Percentiles rank a stretch among this genome's conserved stretches.
Conservation (phyloP, 352 stramenopile genomes). For the Phytophthora cactorum region DNA sequence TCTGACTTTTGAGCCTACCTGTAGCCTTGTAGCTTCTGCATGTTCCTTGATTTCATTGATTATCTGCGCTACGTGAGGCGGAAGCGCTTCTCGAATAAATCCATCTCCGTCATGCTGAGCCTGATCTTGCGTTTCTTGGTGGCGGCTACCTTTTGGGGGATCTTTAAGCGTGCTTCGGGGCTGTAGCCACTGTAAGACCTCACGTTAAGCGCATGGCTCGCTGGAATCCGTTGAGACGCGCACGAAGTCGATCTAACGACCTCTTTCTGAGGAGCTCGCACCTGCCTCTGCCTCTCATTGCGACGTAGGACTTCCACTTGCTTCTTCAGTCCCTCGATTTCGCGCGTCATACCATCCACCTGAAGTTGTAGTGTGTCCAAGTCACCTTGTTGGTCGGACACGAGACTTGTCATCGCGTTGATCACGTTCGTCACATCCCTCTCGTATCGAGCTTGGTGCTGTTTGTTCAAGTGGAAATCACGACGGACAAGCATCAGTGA, state of each 20-base stretch:
- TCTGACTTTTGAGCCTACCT: slow-evolving; percentile 16
- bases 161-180: neutral
- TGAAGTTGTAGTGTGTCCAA: slow-evolving; percentile 26
- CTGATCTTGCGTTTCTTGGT: slow-evolving; percentile 22
- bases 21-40: slow-evolving; percentile 25
- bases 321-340: slow-evolving; percentile 29
- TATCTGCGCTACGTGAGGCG: slow-evolving; percentile 23
- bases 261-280: slow-evolving; percentile 15
- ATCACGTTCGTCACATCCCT: slow-evolving; percentile 48
- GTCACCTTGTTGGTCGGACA: slow-evolving; percentile 55
- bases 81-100: slow-evolving; percentile 50
- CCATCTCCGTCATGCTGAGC: slow-evolving; percentile 39
- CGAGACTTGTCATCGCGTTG: slow-evolving; percentile 47
- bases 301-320: slow-evolving; percentile 26
- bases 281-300: slow-evolving; percentile 14
- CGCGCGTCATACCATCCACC: slow-evolving; percentile 18
- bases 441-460: slow-evolving; percentile 30
- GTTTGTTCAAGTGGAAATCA: slow-evolving; percentile 32
- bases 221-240: neutral
- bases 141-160: slow-evolving; percentile 9
- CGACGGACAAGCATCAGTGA: slow-evolving; percentile 33
- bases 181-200: slow-evolving; percentile 1
- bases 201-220: neutral
- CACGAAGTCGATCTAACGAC: slow-evolving; percentile 1
- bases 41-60: slow-evolving; percentile 18